Evolutionary conservation across 2,329 filamentous ascomycete genomes (phyloP), one percentile per base, ranked within the genome.

Genomic region (Mycocentrospora acerina): DNA sequence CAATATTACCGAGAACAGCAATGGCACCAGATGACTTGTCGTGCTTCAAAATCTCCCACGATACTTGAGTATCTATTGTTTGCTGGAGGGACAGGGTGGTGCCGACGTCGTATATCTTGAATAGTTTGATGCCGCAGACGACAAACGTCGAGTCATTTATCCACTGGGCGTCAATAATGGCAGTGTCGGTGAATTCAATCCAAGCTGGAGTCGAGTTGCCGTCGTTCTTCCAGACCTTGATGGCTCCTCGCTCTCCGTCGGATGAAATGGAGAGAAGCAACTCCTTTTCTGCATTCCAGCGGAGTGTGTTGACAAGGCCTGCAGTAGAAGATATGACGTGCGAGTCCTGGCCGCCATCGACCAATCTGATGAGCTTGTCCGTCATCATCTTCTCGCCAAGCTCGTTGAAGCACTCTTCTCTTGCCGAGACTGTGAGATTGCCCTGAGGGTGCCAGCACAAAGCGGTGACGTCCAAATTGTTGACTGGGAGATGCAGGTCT

Each of bases 151-250:
- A 62, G 11, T 71, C 65, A 29, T 56, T 67, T 27, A 67, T 68
- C 71, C 72, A 75, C 10, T 65, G 62, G 1, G 68, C 71, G 40
- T 74, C 72, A 17, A 68, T 57, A 2, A 73, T 64, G 36, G 61
- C 61, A 4, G 63, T 61, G 15, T 71, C 66, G 8, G 65, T 67
- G 32, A 71, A 71, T 13, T 67, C 59, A 16, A 61, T 64, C 64
- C 66, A 72, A 4, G 68, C 54, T 4, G 71, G 69, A 18, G 70
- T 66, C 15, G 58, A 59, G 29, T 64, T 57, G 35, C 54, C 51
- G 32, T 57, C 54, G 31, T 59, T 56, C 25, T 60, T 67, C 65
- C 65, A 70, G 15, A 69, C 55, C 30, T 65, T 64, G 37, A 70
- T 68, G 22, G 59, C 64, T 2, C 64, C 65, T 32, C 60, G 59